Evolutionary conservation across 1,284 basidiomycete species (phyloP).

Genomic region (Puccinia coronata): DNA sequence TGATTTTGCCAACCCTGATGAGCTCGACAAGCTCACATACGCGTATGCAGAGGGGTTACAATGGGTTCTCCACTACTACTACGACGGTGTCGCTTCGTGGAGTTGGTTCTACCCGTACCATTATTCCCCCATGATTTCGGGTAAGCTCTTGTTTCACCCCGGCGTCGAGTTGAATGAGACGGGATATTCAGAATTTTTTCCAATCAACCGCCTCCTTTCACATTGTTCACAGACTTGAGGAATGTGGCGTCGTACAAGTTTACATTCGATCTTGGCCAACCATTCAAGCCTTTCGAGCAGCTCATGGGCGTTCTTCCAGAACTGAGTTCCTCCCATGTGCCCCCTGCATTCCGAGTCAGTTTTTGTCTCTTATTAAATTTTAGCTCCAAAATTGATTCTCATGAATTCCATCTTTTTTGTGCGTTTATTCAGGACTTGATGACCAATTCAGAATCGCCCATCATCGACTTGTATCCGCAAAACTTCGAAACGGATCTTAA

Average conservation of each 20-base stretch:
- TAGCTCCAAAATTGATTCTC: not conserved
- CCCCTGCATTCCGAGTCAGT: constrained; percentile 67
- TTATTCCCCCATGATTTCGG: constrained; percentile 54
- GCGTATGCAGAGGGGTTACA: constrained; percentile 59
- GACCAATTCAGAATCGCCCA: constrained; percentile 80
- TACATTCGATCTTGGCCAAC: constrained; percentile 79
- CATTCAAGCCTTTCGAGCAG: constrained; percentile 93
- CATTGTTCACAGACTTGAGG: constrained; percentile 66
- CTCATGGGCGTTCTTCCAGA: constrained; percentile 95
- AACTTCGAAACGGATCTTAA: constrained; percentile 93
- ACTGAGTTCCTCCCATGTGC: constrained; percentile 84
- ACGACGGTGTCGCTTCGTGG: constrained; percentile 59
- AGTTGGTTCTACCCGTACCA: constrained; percentile 60
- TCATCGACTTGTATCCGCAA: constrained; percentile 89
- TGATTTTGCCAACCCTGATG: constrained; percentile 66
- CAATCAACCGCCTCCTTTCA: not conserved
- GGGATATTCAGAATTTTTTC: not conserved
- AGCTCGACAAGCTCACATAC: constrained; percentile 54
- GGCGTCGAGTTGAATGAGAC: no score
- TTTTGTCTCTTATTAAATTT: not conserved
- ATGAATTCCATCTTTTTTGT: not conserved
- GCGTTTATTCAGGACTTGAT: constrained; percentile 86
- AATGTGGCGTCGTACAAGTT: constrained; percentile 78
- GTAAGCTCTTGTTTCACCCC: not conserved
- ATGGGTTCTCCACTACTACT: constrained; percentile 60